Percentiles rank a stretch among this genome's conserved stretches.
These are phyloP conservation scores for Gnomoniopsis sp. DNA, from an alignment of 2,329 filamentous ascomycete species.

Conservation along the genomic window DNA sequence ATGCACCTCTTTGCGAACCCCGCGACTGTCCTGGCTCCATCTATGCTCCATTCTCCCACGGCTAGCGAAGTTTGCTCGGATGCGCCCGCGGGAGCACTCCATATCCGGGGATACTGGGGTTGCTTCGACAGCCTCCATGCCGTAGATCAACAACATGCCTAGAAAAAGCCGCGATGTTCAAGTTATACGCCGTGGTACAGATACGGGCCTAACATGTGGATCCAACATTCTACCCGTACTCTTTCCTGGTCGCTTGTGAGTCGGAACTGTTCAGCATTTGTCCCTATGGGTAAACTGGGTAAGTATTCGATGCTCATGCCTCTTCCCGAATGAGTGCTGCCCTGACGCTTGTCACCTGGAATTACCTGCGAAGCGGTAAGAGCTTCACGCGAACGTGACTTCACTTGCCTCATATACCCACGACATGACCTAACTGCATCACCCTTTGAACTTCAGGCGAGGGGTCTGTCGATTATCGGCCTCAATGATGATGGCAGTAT, in stretches of 20 bases:
- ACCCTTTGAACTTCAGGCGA: too few relatives aligned
- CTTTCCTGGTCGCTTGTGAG: background rate
- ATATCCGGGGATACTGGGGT: conserved; percentile 53
- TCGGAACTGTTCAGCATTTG: background rate
- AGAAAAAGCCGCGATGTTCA: conserved; percentile 58
- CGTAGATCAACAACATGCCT: conserved; percentile 56
- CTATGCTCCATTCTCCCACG: conserved; percentile 27
- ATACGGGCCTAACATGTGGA: conserved; percentile 59
- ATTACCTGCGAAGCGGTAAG: too few relatives aligned
- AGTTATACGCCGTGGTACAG: conserved; percentile 59
- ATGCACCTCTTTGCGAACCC: background rate
- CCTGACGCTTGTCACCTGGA: too few relatives aligned
- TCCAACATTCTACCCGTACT: too few relatives aligned
- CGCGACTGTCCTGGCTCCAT: background rate
- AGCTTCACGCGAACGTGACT: too few relatives aligned
- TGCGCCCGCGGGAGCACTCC: conserved; percentile 34
- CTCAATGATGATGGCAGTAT: too few relatives aligned
- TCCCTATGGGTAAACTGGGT: background rate
- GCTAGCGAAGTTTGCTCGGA: conserved; percentile 56
- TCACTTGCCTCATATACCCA: too few relatives aligned
- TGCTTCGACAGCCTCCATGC: conserved; percentile 56
- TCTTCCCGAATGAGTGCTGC: too few relatives aligned
- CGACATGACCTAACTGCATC: too few relatives aligned
- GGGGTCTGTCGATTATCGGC: too few relatives aligned
- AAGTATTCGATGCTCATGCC: too few relatives aligned